These are phyloP conservation scores for Boletus semigastroideus DNA, from an alignment of 1,284 basidiomycete species.

Conservation along the genomic window DNA sequence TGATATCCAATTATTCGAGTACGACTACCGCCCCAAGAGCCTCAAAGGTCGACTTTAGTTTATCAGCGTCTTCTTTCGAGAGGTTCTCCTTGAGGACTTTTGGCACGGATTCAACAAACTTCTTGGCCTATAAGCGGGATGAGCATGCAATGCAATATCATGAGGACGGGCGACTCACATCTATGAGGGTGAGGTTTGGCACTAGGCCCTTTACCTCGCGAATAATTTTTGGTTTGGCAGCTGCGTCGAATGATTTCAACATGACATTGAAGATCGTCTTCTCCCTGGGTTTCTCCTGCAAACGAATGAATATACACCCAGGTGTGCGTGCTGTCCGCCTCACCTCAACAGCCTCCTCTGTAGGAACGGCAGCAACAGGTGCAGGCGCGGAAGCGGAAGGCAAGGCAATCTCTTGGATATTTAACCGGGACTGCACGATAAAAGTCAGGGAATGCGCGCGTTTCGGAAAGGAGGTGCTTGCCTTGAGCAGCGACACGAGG, in stretches of 20 bases:
- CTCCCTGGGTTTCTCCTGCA: slow-evolving; percentile 94
- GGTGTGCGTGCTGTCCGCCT: slow-evolving; percentile 15
- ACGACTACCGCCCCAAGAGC: slow-evolving; percentile 86
- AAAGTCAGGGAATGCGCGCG: background rate
- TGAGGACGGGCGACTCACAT: slow-evolving; percentile 56
- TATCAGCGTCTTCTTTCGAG: slow-evolving; percentile 97
- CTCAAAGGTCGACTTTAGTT: slow-evolving; percentile 89
- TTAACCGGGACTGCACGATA: slow-evolving; percentile 73
- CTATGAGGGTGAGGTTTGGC: slow-evolving; percentile 93
- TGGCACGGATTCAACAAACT: slow-evolving; percentile 96
- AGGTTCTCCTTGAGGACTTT: slow-evolving; percentile 95
- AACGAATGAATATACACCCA: background rate
- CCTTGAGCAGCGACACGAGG: slow-evolving; percentile 90
- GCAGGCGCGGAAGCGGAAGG: slow-evolving; percentile 68
- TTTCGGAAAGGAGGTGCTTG: slow-evolving; percentile 34
- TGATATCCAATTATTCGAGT: slow-evolving; percentile 58
- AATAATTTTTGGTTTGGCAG: slow-evolving; percentile 96
- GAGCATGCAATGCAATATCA: slow-evolving; percentile 4
- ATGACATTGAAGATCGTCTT: slow-evolving; percentile 98
- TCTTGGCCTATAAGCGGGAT: slow-evolving; percentile 79
- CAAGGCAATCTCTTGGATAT: slow-evolving; percentile 98
- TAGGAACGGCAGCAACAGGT: slow-evolving; percentile 46
- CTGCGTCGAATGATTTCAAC: slow-evolving; percentile 88
- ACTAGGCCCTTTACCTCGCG: slow-evolving; percentile 96
- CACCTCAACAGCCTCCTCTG: slow-evolving; percentile 65